Conservation (phyloP, 352 stramenopile genomes). For the Pythium chondricola region DNA sequence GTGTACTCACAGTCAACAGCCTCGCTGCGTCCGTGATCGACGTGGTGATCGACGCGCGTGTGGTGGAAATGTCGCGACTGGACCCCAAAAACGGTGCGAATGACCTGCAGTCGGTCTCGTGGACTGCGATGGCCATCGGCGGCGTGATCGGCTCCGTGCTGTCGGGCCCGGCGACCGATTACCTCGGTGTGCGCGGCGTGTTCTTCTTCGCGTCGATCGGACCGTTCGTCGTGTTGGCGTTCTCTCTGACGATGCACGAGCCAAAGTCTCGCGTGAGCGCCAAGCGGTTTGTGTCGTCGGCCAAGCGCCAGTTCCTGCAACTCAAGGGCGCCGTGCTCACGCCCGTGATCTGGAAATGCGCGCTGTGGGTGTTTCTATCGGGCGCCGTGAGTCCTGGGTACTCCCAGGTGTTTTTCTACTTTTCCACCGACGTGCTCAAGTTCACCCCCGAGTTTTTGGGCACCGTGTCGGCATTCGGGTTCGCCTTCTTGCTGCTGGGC, state of each 20-base stretch:
- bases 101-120: constrained; percentile 93
- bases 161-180: constrained; percentile 86
- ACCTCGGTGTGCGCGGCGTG: constrained; percentile 86
- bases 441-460: constrained; percentile 95
- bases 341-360: constrained; percentile 92
- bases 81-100: constrained; percentile 85
- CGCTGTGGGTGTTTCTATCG: constrained; percentile 95
- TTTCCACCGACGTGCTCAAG: constrained; percentile 92
- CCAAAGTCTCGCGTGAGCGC: constrained; percentile 34
- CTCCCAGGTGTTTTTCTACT: constrained; percentile 95
- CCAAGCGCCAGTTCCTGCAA: constrained; percentile 43
- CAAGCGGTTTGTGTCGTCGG: constrained; percentile 43
- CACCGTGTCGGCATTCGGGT: constrained; percentile 69
- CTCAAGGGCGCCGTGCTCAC: constrained; percentile 80
- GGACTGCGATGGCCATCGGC: constrained; percentile 89
- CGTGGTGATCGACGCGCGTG: constrained; percentile 95
- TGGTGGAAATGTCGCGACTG: constrained; percentile 91
- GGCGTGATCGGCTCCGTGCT: constrained; percentile 92
- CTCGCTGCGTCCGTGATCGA: constrained; percentile 91
- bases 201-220: constrained; percentile 90
- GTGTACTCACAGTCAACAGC: constrained; percentile 76
- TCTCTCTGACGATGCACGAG: constrained; percentile 89
- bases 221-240: constrained; percentile 86
- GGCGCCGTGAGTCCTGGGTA: constrained; percentile 90
- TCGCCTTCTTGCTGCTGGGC: constrained; percentile 72